phyloP scores from a whole-genome alignment of 345 rosid species.

The Trapa bicornis region DNA sequence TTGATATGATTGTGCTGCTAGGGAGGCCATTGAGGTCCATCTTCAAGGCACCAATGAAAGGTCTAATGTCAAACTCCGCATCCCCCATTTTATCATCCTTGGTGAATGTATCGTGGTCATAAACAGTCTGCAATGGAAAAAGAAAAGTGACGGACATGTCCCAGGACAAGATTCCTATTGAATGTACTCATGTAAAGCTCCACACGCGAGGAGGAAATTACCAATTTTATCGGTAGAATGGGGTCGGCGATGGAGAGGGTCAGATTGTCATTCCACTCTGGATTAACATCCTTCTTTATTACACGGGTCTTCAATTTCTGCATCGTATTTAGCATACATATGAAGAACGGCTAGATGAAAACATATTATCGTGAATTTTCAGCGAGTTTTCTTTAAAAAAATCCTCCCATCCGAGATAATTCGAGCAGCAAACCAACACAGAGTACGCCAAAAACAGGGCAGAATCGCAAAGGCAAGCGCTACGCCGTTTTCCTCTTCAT shows the following conservation, averaged over 20 bases:
- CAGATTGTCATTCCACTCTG: constrained; percentile 86
- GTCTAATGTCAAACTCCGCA: constrained; percentile 59
- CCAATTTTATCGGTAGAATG: constrained; percentile 41
- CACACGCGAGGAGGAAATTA: constrained; percentile 12
- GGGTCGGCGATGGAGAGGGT: constrained; percentile 75
- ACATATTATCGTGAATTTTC: too few species aligned
- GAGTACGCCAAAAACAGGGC: too few species aligned
- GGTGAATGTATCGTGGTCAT: constrained; percentile 73
- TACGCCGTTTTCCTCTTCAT: too few species aligned
- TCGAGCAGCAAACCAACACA: too few species aligned
- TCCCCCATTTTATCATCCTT: constrained; percentile 94
- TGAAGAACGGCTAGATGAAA: too few species aligned
- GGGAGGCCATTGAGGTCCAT: constrained; percentile 43
- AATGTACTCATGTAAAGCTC: not conserved
- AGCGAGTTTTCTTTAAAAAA: too few species aligned
- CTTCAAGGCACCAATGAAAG: constrained; percentile 51
- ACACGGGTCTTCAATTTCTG: constrained; percentile 88
- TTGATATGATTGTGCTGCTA: constrained; percentile 47
- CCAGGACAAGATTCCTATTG: too few species aligned
- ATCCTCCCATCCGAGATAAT: too few species aligned
- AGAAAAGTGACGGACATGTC: not conserved
- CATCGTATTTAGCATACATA: constrained; percentile 5
- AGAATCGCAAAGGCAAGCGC: too few species aligned
- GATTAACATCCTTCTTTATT: constrained; percentile 67
- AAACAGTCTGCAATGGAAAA: constrained; percentile 41